Conservation (phyloP, 2,329 filamentous ascomycete genomes). For the Pseudohalonectria lignicola region DNA sequence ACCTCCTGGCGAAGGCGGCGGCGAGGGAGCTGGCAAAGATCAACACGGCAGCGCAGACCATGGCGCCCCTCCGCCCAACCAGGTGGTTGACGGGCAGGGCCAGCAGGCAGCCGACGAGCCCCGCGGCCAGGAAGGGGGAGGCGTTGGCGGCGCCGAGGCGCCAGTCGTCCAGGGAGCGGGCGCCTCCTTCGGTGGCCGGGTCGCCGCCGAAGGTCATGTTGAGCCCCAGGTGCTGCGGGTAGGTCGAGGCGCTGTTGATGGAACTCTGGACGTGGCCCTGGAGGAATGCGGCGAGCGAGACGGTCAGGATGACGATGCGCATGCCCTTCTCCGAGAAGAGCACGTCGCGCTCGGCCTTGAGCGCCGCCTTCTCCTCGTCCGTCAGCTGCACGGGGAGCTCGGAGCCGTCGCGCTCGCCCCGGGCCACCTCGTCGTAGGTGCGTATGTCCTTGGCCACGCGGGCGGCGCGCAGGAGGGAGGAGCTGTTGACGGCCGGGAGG, state of each 20-base stretch:
- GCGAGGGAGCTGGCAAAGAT: conserved; percentile 27
- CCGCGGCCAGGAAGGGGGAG: conserved; percentile 26
- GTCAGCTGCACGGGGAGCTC: conserved; percentile 20
- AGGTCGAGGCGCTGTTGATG: conserved; percentile 28
- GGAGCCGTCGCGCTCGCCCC: conserved; percentile 10
- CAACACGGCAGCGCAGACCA: conserved; percentile 24
- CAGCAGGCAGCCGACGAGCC: conserved; percentile 24
- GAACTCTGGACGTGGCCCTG: conserved; percentile 33
- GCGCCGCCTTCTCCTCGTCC: conserved; percentile 22
- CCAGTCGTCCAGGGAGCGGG: conserved; percentile 17
- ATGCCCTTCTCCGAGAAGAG: conserved; percentile 27
- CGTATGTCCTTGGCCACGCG: conserved; percentile 27
- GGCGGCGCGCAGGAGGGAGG: conserved; percentile 23
- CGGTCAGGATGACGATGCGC: conserved; percentile 26
- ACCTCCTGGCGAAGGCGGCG: conserved; percentile 20
- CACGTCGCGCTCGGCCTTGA: conserved; percentile 24
- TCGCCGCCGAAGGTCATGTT: not conserved
- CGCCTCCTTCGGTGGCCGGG: not conserved
- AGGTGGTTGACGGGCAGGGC: conserved; percentile 28
- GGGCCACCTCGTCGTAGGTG: conserved; percentile 25
- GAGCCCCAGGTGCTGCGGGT: conserved; percentile 2
- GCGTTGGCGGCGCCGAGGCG: conserved; percentile 26
- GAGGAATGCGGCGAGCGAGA: conserved; percentile 30
- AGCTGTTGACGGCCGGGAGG: conserved; percentile 15
- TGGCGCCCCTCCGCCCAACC: conserved; percentile 26